Base-by-base conservation (phyloP, 306 rosid genomes). In the Lagenaria siceraria region DNA sequence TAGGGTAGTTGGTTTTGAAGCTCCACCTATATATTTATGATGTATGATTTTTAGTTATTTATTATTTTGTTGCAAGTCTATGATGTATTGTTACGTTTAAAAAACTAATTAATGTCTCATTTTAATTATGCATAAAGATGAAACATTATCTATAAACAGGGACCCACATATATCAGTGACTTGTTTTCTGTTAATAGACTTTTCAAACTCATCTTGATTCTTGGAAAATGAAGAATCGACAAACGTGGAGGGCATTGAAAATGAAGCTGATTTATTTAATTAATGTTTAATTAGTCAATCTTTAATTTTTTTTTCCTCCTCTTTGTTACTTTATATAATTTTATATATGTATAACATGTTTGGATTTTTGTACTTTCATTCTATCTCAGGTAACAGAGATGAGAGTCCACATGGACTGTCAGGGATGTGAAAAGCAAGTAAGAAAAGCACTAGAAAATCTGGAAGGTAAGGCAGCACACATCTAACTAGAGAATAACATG, bases 361-460 rank as follows among this genome's bases (percentile, higher is more conserved):
- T 46, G 53, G 33, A 40, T 68, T 68, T 68, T 68, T 68, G 51
- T n/a, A 13, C 18, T 36, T 64, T 35, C 27, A 35, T 8, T 43
- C 21, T 22, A 61, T 8, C 49, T 2, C 89, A 91, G 96, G 79
- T 81, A 27, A 84, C 87, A 77, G 93, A 90, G 84, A 81, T 90
- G 82, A 52, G 78, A n/a, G 96, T 90, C 33, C 81, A 82, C 71
- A 85, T 90, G 87, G 93, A 90, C 79, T 90, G 96, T 73, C 58
- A 76, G 36, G 96, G 93, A 19, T 90, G 96, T 55, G 93, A 88
- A 79, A 79, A n/a, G 56, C 89, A 84, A 83, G 85, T 90, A 59
- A 87, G 76, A 82, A 88, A 87, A 78, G 87, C 93, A 74, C 91
- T 88, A 6, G 40, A 77, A 40, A 90, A 87, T 19, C 59, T 90